Percentiles rank a stretch among this genome's conserved stretches.
phyloP scores from a whole-genome alignment of 192 early-diverging fungal genomes.

The Podila verticillata region DNA sequence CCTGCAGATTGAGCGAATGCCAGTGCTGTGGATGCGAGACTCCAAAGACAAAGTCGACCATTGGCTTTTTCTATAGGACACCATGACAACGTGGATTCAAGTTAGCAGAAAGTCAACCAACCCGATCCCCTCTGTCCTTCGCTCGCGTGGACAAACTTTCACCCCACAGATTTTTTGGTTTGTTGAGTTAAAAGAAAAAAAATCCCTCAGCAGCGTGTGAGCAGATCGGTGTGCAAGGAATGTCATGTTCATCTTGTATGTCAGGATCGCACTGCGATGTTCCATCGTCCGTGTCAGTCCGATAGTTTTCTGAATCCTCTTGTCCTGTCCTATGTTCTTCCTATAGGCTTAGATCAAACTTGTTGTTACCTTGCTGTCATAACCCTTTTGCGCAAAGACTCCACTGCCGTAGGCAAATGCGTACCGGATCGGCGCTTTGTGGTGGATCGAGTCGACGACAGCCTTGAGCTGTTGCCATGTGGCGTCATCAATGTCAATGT shows the following conservation, averaged over 20 bases:
- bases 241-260: background rate
- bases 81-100: background rate
- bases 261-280: no score
- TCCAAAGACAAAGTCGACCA: constrained; percentile 97
- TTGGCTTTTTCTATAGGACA: constrained; percentile 68
- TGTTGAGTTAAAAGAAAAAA: constrained; percentile 5
- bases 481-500: constrained; percentile 65
- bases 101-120: constrained; percentile 4
- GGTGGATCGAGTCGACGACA: constrained; percentile 53
- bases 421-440: constrained; percentile 73
- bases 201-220: constrained; percentile 31
- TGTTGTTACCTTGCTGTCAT: constrained; percentile 64
- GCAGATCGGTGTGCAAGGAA: background rate
- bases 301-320: no score
- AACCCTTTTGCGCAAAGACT: constrained; percentile 90
- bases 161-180: background rate
- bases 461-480: constrained; percentile 59
- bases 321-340: no score
- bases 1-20: constrained; percentile 96
- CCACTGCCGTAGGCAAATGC: constrained; percentile 97
- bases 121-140: constrained; percentile 3
- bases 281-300: no score
- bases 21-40: constrained; percentile 96
- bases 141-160: no score
- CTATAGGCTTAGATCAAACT: no score